Conservation (phyloP, 352 stramenopile genomes). For the Globisporangium cystogenes region DNA sequence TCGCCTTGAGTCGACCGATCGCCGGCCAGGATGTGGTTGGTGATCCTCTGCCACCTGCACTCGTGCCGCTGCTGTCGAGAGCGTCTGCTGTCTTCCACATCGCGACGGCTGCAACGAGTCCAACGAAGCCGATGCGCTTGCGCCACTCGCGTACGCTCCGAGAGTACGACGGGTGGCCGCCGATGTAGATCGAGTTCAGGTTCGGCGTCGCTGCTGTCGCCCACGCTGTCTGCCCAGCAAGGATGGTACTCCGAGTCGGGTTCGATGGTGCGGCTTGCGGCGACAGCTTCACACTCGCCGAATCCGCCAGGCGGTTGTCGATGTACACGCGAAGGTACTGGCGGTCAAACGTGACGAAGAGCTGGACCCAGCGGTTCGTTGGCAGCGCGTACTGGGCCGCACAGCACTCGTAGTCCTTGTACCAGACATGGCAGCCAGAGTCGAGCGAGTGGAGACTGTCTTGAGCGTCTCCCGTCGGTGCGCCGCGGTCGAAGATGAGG, state of each 20-base stretch:
- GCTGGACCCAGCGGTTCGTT: slow-evolving; percentile 41
- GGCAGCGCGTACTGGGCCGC: slow-evolving; percentile 43
- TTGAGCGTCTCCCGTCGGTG: slow-evolving; percentile 9
- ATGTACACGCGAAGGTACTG: slow-evolving; percentile 42
- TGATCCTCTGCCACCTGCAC: not conserved
- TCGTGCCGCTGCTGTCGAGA: too few relatives aligned
- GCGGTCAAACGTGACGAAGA: slow-evolving; percentile 43
- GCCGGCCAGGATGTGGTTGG: not conserved
- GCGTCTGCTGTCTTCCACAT: slow-evolving; percentile 15
- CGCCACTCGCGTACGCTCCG: slow-evolving; percentile 45
- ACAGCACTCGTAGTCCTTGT: slow-evolving; percentile 36
- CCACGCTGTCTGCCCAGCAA: slow-evolving; percentile 15
- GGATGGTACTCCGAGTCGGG: slow-evolving; percentile 3
- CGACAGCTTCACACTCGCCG: slow-evolving; percentile 17
- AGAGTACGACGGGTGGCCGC: slow-evolving; percentile 43
- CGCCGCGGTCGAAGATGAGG: slow-evolving; percentile 46
- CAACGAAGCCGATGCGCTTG: slow-evolving; percentile 41
- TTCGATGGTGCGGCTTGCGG: not conserved
- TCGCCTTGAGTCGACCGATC: not conserved
- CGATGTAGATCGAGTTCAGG: slow-evolving; percentile 42
- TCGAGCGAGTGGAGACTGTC: slow-evolving; percentile 13
- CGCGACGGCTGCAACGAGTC: slow-evolving; percentile 25
- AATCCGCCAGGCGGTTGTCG: slow-evolving; percentile 39
- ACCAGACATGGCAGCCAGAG: slow-evolving; percentile 42
- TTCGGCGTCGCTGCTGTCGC: slow-evolving; percentile 11